Evolutionary conservation across 352 stramenopile genomes (phyloP), one percentile per base, ranked within the genome.

Genomic region (Phytophthora brassicae): DNA sequence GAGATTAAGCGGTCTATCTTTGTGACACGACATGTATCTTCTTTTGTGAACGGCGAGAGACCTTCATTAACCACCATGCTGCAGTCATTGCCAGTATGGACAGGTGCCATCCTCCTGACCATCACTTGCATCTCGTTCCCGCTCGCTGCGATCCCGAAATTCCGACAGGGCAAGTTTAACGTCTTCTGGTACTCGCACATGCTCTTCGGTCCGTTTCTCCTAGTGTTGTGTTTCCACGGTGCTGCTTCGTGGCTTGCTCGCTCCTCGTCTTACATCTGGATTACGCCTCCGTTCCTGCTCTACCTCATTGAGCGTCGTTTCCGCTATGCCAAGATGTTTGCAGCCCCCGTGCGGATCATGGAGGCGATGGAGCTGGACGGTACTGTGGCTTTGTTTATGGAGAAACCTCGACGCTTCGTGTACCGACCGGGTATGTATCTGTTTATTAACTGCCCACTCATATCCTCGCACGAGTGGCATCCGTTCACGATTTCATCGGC

Each of bases 401-500:
- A 90, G 52, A 91, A 89, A 49, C 81, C 84, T 7, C 72, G 76
- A 50, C 73, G 73, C n/a, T 91, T 93, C 52, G 72, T 76, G 23
- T 91, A 89, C 68, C 74, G 73, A 6, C 84, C 84, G 1, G 84
- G 84, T 17, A 91, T 93, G 84, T 97, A 97, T 67, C 72, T 91
- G 50, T 97, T 94, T 55, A 72, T 97, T 46, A 94, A 96, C 60
- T 77, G 90, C 23, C 89, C 89, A 12, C 24, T 79, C 7, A 84
- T 97, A 45, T 95, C 86, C 22, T 60, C 64, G 5, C 72, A 88
- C 28, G 82, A 97, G 73, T 97, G 89, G 89, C 91, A 97, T 51
- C 90, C 91, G 43, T 97, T 97, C 72, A 97, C 86, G 11, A 89
- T 97, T 53, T 95, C 88, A 24, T 95, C 84, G 13, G 87, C 88